phyloP scores from a whole-genome alignment of 2,329 filamentous ascomycete species.

The Malbranchea zuffiana region DNA sequence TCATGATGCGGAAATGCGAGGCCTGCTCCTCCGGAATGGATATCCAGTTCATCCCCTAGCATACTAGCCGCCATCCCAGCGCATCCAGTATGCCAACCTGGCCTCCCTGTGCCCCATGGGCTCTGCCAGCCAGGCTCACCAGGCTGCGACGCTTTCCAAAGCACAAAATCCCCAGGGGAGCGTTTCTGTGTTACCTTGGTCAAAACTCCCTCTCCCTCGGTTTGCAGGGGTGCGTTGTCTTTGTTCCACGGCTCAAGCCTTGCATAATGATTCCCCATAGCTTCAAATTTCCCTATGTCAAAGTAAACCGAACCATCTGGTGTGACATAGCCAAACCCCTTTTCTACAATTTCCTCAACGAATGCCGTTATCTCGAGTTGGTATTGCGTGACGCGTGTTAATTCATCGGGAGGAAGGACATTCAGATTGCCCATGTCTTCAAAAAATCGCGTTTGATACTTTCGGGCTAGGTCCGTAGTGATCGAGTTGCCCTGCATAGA shows the following conservation, averaged over 20 bases:
- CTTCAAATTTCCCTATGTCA: conserved; percentile 77
- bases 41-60: conserved; percentile 76
- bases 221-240: conserved; percentile 70
- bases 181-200: conserved; percentile 56
- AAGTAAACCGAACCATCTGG: conserved; percentile 85
- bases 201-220: conserved; percentile 81
- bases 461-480: conserved; percentile 74
- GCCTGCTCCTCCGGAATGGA: conserved; percentile 88
- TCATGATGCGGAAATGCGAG: conserved; percentile 86
- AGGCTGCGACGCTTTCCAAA: conserved; percentile 88
- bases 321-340: conserved; percentile 70
- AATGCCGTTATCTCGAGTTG: conserved; percentile 77
- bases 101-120: conserved; percentile 75
- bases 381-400: conserved; percentile 89
- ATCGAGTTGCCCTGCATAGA: conserved; percentile 57
- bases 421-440: conserved; percentile 81
- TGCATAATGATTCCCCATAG: conserved; percentile 73
- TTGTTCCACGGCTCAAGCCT: conserved; percentile 74
- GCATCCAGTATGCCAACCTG: conserved; percentile 97
- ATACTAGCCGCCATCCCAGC: conserved; percentile 87
- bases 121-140: conserved; percentile 87
- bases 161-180: conserved; percentile 70
- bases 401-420: conserved; percentile 65
- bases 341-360: conserved; percentile 69
- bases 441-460: conserved; percentile 79